These are phyloP conservation scores for Omphalotus olearius DNA, from an alignment of 1,284 basidiomycete species.

Conservation along the genomic window DNA sequence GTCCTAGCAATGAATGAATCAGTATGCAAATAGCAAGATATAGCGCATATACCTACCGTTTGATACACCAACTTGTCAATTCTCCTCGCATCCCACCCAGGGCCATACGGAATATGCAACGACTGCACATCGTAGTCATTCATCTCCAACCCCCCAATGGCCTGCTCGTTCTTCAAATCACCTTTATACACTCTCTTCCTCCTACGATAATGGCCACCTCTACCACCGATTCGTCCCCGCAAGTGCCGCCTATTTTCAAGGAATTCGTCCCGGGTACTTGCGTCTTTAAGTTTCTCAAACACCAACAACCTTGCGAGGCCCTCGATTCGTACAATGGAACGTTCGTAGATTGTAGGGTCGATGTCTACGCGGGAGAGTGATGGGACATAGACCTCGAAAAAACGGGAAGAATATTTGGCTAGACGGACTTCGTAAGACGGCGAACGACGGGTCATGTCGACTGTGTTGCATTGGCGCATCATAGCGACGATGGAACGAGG, in stretches of 20 bases:
- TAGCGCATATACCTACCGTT: constrained; percentile 29
- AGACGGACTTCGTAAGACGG: constrained; percentile 62
- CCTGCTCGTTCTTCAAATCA: constrained; percentile 44
- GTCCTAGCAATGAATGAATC: constrained; percentile 23
- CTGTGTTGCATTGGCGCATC: constrained; percentile 59
- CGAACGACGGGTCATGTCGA: constrained; percentile 53
- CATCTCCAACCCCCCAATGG: constrained; percentile 44
- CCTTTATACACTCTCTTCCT: constrained; percentile 39
- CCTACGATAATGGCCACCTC: constrained; percentile 22
- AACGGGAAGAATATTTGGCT: constrained; percentile 48
- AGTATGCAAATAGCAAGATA: neutral
- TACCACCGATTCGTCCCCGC: constrained; percentile 36
- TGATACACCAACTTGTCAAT: constrained; percentile 57
- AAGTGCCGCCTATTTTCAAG: constrained; percentile 40
- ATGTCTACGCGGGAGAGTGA: constrained; percentile 42
- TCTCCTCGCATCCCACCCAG: constrained; percentile 52
- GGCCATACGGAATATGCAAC: constrained; percentile 60
- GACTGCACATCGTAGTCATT: constrained; percentile 55
- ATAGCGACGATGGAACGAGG: constrained; percentile 51
- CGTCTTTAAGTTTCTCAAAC: constrained; percentile 46
- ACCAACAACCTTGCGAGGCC: constrained; percentile 57
- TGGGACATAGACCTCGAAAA: constrained; percentile 53
- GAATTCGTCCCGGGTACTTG: constrained; percentile 39
- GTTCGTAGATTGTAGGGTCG: constrained; percentile 60
- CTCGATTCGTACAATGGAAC: constrained; percentile 47